Conservation (phyloP, 495 filamentous ascomycete genomes). For the Staphylotrichum tortipilum region DNA sequence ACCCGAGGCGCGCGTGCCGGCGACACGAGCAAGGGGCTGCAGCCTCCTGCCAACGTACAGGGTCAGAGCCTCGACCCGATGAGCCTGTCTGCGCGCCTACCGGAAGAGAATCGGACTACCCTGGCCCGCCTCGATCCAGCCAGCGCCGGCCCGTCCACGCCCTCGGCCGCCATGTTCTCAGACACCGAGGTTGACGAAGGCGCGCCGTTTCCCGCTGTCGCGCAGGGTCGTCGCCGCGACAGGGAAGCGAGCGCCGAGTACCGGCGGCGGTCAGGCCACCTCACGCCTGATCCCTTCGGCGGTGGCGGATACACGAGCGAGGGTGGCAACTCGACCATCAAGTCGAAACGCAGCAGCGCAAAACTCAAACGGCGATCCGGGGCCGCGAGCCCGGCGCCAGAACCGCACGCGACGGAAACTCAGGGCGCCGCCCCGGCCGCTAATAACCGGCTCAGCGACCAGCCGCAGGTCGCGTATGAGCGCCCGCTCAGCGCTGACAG, state of each 20-base stretch:
- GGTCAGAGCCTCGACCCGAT: conserved; percentile 17
- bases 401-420: conserved; percentile 25
- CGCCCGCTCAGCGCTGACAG: conserved; percentile 74
- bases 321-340: conserved; percentile 29
- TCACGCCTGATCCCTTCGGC: conserved; percentile 34
- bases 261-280: conserved; percentile 33
- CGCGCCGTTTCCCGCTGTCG: conserved; percentile 60
- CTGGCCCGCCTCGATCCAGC: conserved; percentile 11
- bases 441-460: conserved; percentile 16
- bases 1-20: conserved; percentile 6
- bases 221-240: conserved; percentile 46
- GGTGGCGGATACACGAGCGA: conserved; percentile 33
- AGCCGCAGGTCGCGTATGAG: conserved; percentile 39
- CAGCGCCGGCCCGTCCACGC: conserved; percentile 16
- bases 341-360: conserved; percentile 39
- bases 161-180: conserved; percentile 19
- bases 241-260: conserved; percentile 31
- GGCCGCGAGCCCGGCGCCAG: conserved; percentile 31
- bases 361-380: conserved; percentile 41
- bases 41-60: conserved; percentile 12
- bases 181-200: conserved; percentile 45
- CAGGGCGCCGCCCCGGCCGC: conserved; percentile 21
- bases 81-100: conserved; percentile 19
- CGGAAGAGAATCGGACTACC: conserved; percentile 10
- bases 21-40: conserved; percentile 18